Percentiles rank a stretch among this genome's conserved stretches.
phyloP scores from a whole-genome alignment of 2,329 filamentous ascomycete genomes.

The Xylaria sp. region DNA sequence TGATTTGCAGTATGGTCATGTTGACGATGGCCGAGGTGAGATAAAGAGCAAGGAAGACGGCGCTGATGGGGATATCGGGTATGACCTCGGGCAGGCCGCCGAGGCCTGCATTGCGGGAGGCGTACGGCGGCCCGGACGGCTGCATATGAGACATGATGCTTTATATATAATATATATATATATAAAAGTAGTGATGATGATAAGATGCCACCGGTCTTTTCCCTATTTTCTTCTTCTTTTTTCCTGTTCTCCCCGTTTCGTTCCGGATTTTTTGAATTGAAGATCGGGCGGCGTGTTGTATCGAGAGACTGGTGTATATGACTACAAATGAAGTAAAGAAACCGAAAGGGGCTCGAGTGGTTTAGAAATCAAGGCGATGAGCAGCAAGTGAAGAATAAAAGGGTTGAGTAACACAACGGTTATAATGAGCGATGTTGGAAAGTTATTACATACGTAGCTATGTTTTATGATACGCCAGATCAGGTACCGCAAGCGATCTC shows the following conservation, averaged over 20 bases:
- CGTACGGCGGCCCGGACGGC: constrained; percentile 53
- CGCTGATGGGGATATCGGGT: constrained; percentile 73
- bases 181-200: background rate
- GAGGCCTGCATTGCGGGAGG: constrained; percentile 58
- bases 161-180: too few species aligned
- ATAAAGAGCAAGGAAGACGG: constrained; percentile 71
- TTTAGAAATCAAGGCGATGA: too few species aligned
- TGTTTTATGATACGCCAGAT: too few species aligned
- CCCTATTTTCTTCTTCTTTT: too few species aligned
- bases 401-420: too few species aligned
- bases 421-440: too few species aligned
- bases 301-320: too few species aligned
- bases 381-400: too few species aligned
- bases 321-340: too few species aligned
- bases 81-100: constrained; percentile 67
- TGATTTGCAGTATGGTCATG: constrained; percentile 64
- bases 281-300: too few species aligned
- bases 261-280: background rate
- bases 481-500: background rate
- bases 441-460: too few species aligned
- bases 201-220: background rate
- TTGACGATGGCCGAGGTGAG: constrained; percentile 63
- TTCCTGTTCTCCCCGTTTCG: background rate
- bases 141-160: constrained; percentile 41
- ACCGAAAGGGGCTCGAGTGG: too few species aligned